Evolutionary conservation across 495 filamentous ascomycete species (phyloP).

Genomic region (Apodospora peruviana): DNA sequence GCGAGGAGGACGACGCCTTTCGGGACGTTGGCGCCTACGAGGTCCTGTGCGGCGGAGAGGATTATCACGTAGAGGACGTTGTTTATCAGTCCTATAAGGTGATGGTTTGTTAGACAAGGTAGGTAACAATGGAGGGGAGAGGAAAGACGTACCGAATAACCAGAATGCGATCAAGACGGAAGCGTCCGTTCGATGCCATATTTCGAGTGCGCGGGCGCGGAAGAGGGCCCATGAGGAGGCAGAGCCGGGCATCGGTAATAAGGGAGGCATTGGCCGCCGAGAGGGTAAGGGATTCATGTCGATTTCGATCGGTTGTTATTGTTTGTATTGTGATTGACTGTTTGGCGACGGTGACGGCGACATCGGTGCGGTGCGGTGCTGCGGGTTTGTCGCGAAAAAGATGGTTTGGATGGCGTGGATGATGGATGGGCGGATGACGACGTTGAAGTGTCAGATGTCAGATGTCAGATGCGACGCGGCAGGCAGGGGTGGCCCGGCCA

Average conservation of each 20-base stretch:
- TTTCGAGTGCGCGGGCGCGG: conserved; percentile 53
- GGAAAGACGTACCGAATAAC: conserved; percentile 67
- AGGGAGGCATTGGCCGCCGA: too few relatives aligned
- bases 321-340: neutral
- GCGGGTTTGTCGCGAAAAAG: too few relatives aligned
- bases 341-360: neutral
- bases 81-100: conserved; percentile 74
- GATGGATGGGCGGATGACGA: too few relatives aligned
- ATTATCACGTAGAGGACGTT: conserved; percentile 98
- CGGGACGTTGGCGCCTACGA: conserved; percentile 76
- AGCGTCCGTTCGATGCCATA: conserved; percentile 64
- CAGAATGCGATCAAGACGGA: conserved; percentile 80
- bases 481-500: too few relatives aligned
- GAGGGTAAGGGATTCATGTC: too few relatives aligned
- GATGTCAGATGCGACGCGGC: too few relatives aligned
- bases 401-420: too few relatives aligned
- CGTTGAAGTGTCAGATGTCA: too few relatives aligned
- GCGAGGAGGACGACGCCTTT: conserved; percentile 91
- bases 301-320: too few relatives aligned
- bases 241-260: conserved; percentile 67
- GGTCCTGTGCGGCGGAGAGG: conserved; percentile 90
- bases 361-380: neutral
- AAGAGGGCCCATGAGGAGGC: conserved; percentile 71
- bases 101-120: neutral
- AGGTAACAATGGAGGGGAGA: neutral